phyloP scores from a whole-genome alignment of 225 moss, liverwort and hornwort species.

The Pseudisothecium myosuroides region DNA sequence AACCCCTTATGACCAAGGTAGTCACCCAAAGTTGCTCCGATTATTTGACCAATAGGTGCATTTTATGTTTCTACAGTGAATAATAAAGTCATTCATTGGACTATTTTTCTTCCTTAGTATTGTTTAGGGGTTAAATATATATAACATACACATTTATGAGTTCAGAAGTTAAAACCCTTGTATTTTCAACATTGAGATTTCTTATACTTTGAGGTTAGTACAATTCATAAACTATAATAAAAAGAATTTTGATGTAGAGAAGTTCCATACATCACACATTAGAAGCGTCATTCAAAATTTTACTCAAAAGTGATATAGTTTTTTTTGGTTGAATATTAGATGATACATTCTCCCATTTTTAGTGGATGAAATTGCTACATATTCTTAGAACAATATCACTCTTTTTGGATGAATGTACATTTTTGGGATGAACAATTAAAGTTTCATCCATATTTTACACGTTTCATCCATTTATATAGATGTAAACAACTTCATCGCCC shows the following conservation, averaged over 20 bases:
- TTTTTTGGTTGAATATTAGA: background rate
- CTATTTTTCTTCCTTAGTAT: too few relatives aligned
- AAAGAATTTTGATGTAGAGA: accelerated
- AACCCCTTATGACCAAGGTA: too few relatives aligned
- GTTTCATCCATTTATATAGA: background rate
- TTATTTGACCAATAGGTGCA: too few relatives aligned
- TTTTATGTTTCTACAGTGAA: too few relatives aligned
- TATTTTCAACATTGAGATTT: background rate
- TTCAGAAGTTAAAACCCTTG: background rate
- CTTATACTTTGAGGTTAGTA: too few relatives aligned
- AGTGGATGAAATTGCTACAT: background rate
- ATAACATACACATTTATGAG: too few relatives aligned
- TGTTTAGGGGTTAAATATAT: too few relatives aligned
- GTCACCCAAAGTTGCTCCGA: too few relatives aligned
- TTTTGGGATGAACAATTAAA: background rate
- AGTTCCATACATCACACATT: accelerated
- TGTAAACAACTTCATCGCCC: background rate
- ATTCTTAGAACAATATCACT: background rate
- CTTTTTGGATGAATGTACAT: background rate
- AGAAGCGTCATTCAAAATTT: background rate
- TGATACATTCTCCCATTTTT: background rate
- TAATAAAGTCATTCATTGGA: too few relatives aligned
- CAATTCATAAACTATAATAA: background rate
- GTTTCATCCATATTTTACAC: background rate
- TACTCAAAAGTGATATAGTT: accelerated